phyloP scores from a whole-genome alignment of 2,329 filamentous ascomycete genomes.

The Sporothrix luriei region DNA sequence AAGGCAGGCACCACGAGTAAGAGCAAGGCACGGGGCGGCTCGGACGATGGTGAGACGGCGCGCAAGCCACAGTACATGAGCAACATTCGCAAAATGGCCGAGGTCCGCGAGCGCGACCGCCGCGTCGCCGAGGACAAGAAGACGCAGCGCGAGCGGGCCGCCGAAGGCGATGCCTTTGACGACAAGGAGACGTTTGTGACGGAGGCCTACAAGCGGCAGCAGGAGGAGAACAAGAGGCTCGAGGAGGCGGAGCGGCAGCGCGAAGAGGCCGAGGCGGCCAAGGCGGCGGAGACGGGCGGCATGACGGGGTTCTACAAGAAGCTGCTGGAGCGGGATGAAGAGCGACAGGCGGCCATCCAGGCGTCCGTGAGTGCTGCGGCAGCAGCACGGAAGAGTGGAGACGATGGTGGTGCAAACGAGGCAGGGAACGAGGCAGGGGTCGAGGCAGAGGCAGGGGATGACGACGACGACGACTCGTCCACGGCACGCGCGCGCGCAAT shows the following conservation, averaged over 20 bases:
- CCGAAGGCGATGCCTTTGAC: conserved; percentile 77
- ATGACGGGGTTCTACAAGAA: conserved; percentile 80
- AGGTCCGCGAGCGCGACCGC: conserved; percentile 75
- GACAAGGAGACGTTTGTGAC: conserved; percentile 88
- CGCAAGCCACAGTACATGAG: conserved; percentile 78
- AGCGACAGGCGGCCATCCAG: conserved; percentile 68
- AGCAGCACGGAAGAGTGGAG: conserved; percentile 45
- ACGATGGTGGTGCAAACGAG: conserved; percentile 41
- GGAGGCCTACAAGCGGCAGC: conserved; percentile 77
- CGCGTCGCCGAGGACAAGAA: conserved; percentile 79
- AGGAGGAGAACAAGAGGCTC: conserved; percentile 69
- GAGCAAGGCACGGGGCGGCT: conserved; percentile 51
- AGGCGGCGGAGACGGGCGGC: conserved; percentile 58
- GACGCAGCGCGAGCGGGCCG: conserved; percentile 74
- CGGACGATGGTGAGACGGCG: conserved; percentile 59
- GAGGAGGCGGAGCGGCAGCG: conserved; percentile 71
- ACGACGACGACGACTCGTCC: conserved; percentile 54
- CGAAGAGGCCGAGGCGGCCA: conserved; percentile 66
- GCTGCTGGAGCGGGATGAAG: conserved; percentile 70
- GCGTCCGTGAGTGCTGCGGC: conserved; percentile 63
- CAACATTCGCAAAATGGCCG: conserved; percentile 70
- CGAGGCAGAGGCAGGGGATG: conserved; percentile 43
- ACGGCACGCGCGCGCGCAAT: conserved; percentile 68
- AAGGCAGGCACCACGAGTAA: conserved; percentile 62
- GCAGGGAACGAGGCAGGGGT: conserved; percentile 52